Percentiles rank a stretch among this genome's conserved stretches.
Evolutionary conservation across 345 rosid species (phyloP).

Genomic region (Moricandia arvensis): DNA sequence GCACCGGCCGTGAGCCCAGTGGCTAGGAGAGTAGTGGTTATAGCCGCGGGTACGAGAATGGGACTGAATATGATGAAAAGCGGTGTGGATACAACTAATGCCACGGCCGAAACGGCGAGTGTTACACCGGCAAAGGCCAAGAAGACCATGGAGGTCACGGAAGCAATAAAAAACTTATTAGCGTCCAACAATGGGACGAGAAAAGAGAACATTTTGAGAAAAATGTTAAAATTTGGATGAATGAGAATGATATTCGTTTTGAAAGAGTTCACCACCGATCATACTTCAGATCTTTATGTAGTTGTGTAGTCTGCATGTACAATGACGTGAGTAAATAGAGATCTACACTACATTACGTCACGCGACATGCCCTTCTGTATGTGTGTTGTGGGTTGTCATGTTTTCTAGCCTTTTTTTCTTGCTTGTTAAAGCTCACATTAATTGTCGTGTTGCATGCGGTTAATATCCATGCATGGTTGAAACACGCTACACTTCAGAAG

Average conservation of each 20-base stretch:
- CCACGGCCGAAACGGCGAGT: constrained; percentile 61
- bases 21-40: constrained; percentile 45
- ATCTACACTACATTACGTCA: constrained; percentile 27
- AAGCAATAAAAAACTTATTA: constrained; percentile 40
- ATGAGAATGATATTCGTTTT: neutral
- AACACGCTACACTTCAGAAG: neutral
- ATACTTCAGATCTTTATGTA: constrained; percentile 19
- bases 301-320: constrained; percentile 20
- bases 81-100: constrained; percentile 61
- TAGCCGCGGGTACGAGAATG: constrained; percentile 70
- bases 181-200: constrained; percentile 18
- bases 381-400: neutral
- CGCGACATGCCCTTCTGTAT: neutral
- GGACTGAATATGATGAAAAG: constrained; percentile 80
- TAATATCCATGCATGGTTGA: neutral
- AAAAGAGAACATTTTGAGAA: constrained; percentile 15
- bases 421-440: neutral
- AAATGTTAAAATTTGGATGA: neutral
- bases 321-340: constrained; percentile 19
- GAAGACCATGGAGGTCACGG: constrained; percentile 60
- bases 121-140: constrained; percentile 57
- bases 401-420: neutral
- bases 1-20: constrained; percentile 66
- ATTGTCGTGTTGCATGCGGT: neutral
- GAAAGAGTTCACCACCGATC: neutral